Percentiles rank a stretch among this genome's conserved stretches.
Conservation (phyloP, 306 rosid genomes). For the Medicago ruthenica region DNA sequence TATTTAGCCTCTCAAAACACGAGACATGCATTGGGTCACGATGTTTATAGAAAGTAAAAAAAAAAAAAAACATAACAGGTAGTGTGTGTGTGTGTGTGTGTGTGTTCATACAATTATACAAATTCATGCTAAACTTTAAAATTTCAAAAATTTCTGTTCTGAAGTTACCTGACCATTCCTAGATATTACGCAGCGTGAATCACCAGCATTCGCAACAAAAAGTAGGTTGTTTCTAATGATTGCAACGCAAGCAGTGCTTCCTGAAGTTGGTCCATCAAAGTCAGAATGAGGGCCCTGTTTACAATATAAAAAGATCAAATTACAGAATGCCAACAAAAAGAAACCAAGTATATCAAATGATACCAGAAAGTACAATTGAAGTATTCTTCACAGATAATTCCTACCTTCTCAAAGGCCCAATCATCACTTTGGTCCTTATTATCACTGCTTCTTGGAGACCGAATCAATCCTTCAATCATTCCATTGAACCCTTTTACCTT, state of each 20-base stretch:
- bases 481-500: slow-evolving; percentile 81
- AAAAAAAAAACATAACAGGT: too few relatives aligned
- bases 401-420: slow-evolving; percentile 95
- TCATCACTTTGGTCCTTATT: slow-evolving; percentile 61
- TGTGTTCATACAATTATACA: too few relatives aligned
- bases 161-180: slow-evolving; percentile 89
- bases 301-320: slow-evolving; percentile 33
- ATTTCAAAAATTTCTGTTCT: slow-evolving; percentile 1
- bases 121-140: background rate
- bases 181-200: slow-evolving; percentile 92
- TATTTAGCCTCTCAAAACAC: too few relatives aligned
- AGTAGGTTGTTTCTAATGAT: slow-evolving; percentile 70
- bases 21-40: too few relatives aligned
- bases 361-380: background rate
- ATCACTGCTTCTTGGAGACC: slow-evolving; percentile 79
- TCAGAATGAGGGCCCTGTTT: slow-evolving; percentile 96
- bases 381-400: slow-evolving; percentile 28
- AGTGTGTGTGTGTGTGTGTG: too few relatives aligned
- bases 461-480: slow-evolving; percentile 87
- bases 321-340: slow-evolving; percentile 16
- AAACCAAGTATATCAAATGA: slow-evolving; percentile 1
- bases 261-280: slow-evolving; percentile 90
- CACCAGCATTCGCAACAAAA: slow-evolving; percentile 91
- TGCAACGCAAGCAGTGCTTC: slow-evolving; percentile 96
- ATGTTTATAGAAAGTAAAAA: too few relatives aligned